These are phyloP conservation scores for Zizania palustris DNA, from an alignment of 202 grass and related monocot species.

Conservation along the genomic window DNA sequence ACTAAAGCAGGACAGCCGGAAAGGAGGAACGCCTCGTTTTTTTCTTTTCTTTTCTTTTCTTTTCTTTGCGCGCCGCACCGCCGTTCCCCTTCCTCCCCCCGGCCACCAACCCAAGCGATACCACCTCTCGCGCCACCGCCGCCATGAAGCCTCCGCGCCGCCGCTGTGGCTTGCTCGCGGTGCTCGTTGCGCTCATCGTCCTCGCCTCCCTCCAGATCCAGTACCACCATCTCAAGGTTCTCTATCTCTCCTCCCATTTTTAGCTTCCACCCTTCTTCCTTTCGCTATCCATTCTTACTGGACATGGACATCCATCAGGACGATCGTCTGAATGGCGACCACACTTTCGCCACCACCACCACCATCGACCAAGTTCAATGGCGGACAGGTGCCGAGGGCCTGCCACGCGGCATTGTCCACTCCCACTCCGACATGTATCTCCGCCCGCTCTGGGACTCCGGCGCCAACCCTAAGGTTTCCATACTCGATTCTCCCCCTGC, in stretches of 20 bases:
- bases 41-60: too few species aligned
- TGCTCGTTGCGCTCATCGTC: conserved; percentile 59
- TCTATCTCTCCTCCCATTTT: background rate
- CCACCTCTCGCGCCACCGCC: background rate
- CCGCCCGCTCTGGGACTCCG: conserved; percentile 62
- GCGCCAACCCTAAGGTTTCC: conserved; percentile 48
- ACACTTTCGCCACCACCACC: conserved; percentile 25
- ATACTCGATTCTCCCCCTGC: background rate
- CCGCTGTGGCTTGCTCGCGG: conserved; percentile 55
- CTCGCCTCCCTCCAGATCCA: conserved; percentile 79
- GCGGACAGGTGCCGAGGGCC: conserved; percentile 47
- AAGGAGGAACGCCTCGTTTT: too few species aligned
- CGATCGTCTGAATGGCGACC: conserved; percentile 47
- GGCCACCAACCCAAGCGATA: too few species aligned
- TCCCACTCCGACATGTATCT: conserved; percentile 78
- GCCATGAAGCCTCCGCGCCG: conserved; percentile 37
- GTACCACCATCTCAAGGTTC: conserved; percentile 72
- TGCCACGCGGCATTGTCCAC: conserved; percentile 76
- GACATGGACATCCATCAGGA: conserved; percentile 29
- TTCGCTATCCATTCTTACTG: background rate
- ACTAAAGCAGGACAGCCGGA: too few species aligned
- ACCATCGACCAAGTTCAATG: conserved; percentile 6
- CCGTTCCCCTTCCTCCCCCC: background rate
- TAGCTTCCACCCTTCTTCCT: background rate
- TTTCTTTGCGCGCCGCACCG: background rate